A percentile compares a stretch with the other conserved stretches of the same genome.
These are phyloP conservation scores for Termitomyces sp. DNA, from an alignment of 1,284 basidiomycete genomes.

Conservation along the genomic window DNA sequence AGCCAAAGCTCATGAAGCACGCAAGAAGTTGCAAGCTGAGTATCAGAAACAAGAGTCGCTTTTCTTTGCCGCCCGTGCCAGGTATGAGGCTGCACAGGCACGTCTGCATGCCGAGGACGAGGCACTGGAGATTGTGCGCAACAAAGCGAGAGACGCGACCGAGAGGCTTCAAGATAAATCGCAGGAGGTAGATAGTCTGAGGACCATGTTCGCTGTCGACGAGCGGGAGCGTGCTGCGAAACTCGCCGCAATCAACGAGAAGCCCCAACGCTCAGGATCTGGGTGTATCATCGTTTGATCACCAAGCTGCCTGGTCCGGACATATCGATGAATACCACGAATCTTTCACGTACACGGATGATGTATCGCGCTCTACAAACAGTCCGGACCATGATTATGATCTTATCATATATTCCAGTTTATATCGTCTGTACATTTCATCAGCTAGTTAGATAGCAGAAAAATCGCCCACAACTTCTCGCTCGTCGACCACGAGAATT, in stretches of 20 bases:
- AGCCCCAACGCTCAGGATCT: constrained; percentile 1
- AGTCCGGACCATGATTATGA: neutral
- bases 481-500: constrained; percentile 45
- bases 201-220: constrained; percentile 45
- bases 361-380: neutral
- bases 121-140: constrained; percentile 37
- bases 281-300: constrained; percentile 7
- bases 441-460: constrained; percentile 4
- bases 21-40: constrained; percentile 36
- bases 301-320: neutral
- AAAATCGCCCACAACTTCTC: constrained; percentile 47
- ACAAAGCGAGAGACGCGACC: constrained; percentile 40
- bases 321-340: neutral
- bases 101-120: constrained; percentile 39
- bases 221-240: constrained; percentile 46
- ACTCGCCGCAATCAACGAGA: constrained; percentile 31
- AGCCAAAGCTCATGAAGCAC: constrained; percentile 35
- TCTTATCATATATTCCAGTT: constrained; percentile 4
- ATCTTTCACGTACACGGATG: neutral
- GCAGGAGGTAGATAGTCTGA: constrained; percentile 46
- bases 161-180: constrained; percentile 49
- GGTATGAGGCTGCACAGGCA: constrained; percentile 42
- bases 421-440: constrained; percentile 5
- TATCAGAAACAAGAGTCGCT: constrained; percentile 47
- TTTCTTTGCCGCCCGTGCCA: constrained; percentile 41